These are phyloP conservation scores for Phaeoacremonium minimum DNA, from an alignment of 2,329 filamentous ascomycete genomes.

Conservation along the genomic window DNA sequence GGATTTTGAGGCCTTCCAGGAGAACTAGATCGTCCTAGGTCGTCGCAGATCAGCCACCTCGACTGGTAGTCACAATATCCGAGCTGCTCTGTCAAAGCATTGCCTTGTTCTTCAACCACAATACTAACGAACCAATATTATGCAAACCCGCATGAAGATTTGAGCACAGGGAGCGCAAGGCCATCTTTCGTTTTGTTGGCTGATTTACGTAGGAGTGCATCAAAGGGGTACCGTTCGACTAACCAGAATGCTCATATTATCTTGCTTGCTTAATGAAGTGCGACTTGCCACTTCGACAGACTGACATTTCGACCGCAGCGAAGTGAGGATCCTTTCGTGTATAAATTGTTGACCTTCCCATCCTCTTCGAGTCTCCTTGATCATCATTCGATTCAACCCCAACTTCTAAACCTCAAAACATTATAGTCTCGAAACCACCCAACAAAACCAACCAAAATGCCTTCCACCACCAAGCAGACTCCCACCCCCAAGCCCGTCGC, in stretches of 20 bases:
- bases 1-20: no score
- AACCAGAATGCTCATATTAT: no score
- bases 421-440: slow-evolving; percentile 8
- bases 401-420: slow-evolving; percentile 9
- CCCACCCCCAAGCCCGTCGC: slow-evolving; percentile 19
- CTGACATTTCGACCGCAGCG: neutral
- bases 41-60: no score
- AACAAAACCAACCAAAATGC: slow-evolving; percentile 21
- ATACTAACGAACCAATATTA: slow-evolving; percentile 24
- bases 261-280: no score
- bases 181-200: no score
- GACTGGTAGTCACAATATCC: no score
- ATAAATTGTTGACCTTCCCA: slow-evolving; percentile 14
- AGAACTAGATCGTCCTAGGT: no score
- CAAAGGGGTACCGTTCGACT: no score
- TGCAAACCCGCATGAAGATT: slow-evolving; percentile 14
- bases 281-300: slow-evolving; percentile 2
- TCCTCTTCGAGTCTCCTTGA: slow-evolving; percentile 9
- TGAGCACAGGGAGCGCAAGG: neutral
- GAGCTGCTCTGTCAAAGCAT: neutral
- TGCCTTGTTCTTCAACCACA: slow-evolving; percentile 10
- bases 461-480: slow-evolving; percentile 19
- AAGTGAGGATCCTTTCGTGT: slow-evolving; percentile 3
- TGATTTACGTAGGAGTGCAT: no score
- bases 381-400: slow-evolving; percentile 16